A percentile compares a stretch with the other conserved stretches of the same genome.
Conservation (phyloP, 1,139 yeast species). For the Hansenula lynferdii region DNA sequence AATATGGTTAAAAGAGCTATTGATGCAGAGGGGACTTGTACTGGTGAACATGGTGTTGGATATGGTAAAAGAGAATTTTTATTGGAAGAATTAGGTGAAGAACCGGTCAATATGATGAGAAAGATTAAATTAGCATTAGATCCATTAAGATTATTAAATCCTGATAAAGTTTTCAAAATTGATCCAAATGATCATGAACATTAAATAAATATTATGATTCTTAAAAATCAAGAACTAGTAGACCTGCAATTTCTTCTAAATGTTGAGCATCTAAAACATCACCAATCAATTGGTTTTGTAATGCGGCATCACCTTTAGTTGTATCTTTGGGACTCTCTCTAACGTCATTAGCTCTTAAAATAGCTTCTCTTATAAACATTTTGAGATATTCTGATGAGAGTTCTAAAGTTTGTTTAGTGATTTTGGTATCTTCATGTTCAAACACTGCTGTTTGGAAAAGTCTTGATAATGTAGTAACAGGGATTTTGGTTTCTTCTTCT, state of each 20-base stretch:
- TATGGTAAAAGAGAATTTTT: slow-evolving; percentile 70
- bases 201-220: slow-evolving; percentile 2
- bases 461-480: slow-evolving; percentile 48
- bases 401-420: slow-evolving; percentile 45
- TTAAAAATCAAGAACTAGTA: slow-evolving; percentile 51
- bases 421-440: slow-evolving; percentile 40
- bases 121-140: slow-evolving; percentile 67
- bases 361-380: slow-evolving; percentile 60
- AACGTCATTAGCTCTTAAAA: slow-evolving; percentile 52
- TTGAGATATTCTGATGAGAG: slow-evolving; percentile 53
- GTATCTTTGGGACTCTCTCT: slow-evolving; percentile 23
- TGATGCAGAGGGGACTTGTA: slow-evolving; percentile 74
- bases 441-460: slow-evolving; percentile 51
- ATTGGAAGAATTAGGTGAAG: slow-evolving; percentile 61
- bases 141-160: slow-evolving; percentile 68
- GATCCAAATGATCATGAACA: slow-evolving; percentile 48
- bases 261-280: slow-evolving; percentile 48
- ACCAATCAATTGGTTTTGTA: slow-evolving; percentile 22
- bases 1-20: slow-evolving; percentile 69
- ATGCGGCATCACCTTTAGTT: slow-evolving; percentile 29
- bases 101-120: slow-evolving; percentile 69
- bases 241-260: slow-evolving; percentile 48
- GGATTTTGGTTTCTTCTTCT: slow-evolving; percentile 22
- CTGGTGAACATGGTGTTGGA: slow-evolving; percentile 91
- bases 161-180: slow-evolving; percentile 67